Percentiles rank a stretch among this genome's conserved stretches.
phyloP scores from a whole-genome alignment of 768 basidiomycete species.

The Panaeolus cyanescens region DNA sequence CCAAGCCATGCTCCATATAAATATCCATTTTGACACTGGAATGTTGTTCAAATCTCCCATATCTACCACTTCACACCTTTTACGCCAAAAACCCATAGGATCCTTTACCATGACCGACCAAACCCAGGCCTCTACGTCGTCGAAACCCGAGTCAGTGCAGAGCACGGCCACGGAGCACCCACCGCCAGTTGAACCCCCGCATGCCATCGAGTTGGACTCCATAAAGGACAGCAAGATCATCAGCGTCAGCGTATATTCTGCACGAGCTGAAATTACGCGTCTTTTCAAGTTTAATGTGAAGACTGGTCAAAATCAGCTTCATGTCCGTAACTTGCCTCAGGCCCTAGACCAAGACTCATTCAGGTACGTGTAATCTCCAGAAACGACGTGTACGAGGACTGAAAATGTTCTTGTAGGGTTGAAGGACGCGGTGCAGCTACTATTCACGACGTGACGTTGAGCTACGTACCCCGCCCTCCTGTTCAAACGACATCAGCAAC shows the following conservation, averaged over 20 bases:
- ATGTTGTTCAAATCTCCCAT: not conserved
- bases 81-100: no score
- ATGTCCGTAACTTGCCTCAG: slow-evolving; percentile 35
- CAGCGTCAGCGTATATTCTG: slow-evolving; percentile 35
- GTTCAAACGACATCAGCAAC: slow-evolving; percentile 23
- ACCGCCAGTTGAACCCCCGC: slow-evolving; percentile 14
- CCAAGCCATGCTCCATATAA: not conserved
- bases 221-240: slow-evolving; percentile 31
- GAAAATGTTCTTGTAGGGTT: slow-evolving; percentile 31
- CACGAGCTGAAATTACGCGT: slow-evolving; percentile 39
- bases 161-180: not conserved
- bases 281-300: slow-evolving; percentile 32
- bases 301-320: slow-evolving; percentile 40
- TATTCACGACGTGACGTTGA: slow-evolving; percentile 45
- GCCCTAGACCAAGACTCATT: slow-evolving; percentile 37
- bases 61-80: no score
- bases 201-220: slow-evolving; percentile 25
- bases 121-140: not conserved
- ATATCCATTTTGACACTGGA: not conserved
- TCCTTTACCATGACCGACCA: not conserved
- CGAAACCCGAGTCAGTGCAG: not conserved
- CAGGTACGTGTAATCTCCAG: slow-evolving; percentile 24
- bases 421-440: slow-evolving; percentile 44
- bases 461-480: slow-evolving; percentile 13
- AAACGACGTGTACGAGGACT: slow-evolving; percentile 33